These are phyloP conservation scores for Stachybotrys chlorohalonatus DNA, from an alignment of 2,329 filamentous ascomycete genomes.

Conservation along the genomic window DNA sequence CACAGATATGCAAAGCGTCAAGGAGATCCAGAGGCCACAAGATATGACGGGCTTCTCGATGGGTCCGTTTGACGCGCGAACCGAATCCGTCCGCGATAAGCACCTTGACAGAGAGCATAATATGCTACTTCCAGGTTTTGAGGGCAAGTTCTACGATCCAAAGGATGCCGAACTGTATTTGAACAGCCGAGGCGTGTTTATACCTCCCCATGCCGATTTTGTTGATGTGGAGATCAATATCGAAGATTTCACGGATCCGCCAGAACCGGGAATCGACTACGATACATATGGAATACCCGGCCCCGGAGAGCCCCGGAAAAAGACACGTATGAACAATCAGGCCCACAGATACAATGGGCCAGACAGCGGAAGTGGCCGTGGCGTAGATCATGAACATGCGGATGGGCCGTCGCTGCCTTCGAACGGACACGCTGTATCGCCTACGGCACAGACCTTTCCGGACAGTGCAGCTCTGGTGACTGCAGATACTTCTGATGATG, in stretches of 20 bases:
- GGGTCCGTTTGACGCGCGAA: constrained; percentile 36
- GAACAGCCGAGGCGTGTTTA: constrained; percentile 49
- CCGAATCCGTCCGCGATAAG: constrained; percentile 30
- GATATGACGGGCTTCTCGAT: constrained; percentile 21
- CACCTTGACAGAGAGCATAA: constrained; percentile 37
- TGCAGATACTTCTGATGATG: background rate
- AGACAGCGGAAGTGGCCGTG: background rate
- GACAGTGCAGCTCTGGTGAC: background rate
- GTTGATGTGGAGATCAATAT: constrained; percentile 48
- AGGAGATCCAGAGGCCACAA: background rate
- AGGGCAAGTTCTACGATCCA: constrained; percentile 68
- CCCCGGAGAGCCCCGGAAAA: background rate
- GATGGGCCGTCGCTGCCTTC: background rate
- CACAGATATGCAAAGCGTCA: background rate
- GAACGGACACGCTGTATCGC: background rate
- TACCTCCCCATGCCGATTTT: constrained; percentile 52
- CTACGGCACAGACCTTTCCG: background rate
- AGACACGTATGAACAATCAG: background rate
- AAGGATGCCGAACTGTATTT: constrained; percentile 72
- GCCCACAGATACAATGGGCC: background rate
- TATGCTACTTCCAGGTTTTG: constrained; percentile 50
- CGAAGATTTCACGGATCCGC: constrained; percentile 20
- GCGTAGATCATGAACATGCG: background rate
- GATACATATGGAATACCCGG: background rate
- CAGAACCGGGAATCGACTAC: background rate